Evolutionary conservation across 805 yeast genomes (phyloP).

Genomic region (Metschnikowia aberdeeniae): DNA sequence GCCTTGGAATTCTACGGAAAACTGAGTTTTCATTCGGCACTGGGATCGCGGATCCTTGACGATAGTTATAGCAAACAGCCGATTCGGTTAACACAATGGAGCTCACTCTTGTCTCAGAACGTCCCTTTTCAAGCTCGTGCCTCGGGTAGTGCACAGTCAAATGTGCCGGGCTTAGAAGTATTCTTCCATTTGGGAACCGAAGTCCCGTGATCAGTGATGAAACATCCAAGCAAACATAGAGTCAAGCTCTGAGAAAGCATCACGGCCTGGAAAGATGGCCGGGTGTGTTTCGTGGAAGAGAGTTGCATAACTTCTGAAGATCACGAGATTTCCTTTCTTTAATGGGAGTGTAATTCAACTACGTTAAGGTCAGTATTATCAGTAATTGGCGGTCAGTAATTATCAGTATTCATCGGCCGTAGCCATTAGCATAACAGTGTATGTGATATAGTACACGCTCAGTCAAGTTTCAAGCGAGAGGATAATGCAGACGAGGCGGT

Average conservation of each 20-base stretch:
- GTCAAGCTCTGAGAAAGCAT: slow-evolving; percentile 79
- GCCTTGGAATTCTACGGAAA: slow-evolving; percentile 13
- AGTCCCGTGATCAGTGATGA: slow-evolving; percentile 52
- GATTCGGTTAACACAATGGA: slow-evolving; percentile 67
- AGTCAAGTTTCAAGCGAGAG: slow-evolving; percentile 43
- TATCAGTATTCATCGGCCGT: too few relatives aligned
- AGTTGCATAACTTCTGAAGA: slow-evolving; percentile 50
- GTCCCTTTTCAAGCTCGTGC: slow-evolving; percentile 32
- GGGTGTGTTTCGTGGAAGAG: slow-evolving; percentile 56
- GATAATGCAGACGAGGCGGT: slow-evolving; percentile 33
- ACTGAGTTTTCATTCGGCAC: slow-evolving; percentile 48
- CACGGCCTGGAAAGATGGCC: slow-evolving; percentile 47
- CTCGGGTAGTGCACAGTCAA: slow-evolving; percentile 54
- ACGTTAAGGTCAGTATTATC: too few relatives aligned
- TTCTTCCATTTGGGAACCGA: slow-evolving; percentile 19
- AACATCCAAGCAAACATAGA: slow-evolving; percentile 75
- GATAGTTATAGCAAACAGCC: slow-evolving; percentile 72
- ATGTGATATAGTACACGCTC: slow-evolving; percentile 7
- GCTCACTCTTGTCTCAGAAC: slow-evolving; percentile 77
- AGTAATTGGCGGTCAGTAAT: neutral
- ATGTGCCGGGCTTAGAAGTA: slow-evolving; percentile 51
- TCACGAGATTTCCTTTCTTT: neutral
- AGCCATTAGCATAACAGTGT: neutral
- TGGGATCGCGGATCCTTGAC: slow-evolving; percentile 57
- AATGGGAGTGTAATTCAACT: neutral